These are phyloP conservation scores for Hibiscus tridactylites DNA, from an alignment of 345 rosid genomes.

Conservation along the genomic window DNA sequence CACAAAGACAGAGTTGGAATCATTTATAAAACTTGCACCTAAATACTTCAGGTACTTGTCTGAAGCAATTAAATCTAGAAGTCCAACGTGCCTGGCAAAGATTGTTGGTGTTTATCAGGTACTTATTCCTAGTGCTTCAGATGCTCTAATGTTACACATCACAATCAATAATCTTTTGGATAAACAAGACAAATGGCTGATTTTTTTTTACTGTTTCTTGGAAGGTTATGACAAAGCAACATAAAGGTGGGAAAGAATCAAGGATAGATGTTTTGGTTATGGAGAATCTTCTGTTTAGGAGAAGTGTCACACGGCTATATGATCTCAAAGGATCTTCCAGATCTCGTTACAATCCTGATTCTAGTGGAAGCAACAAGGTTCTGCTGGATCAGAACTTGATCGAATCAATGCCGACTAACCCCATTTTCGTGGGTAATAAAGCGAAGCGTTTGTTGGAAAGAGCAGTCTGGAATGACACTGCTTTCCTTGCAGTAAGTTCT, in stretches of 20 bases:
- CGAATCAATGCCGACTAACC: conserved; percentile 95
- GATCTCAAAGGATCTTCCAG: conserved; percentile 90
- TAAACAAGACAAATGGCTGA: background rate
- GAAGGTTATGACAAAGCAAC: conserved; percentile 69
- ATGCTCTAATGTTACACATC: background rate
- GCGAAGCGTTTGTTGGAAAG: conserved; percentile 88
- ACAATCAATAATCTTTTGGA: background rate
- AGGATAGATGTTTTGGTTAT: conserved; percentile 91
- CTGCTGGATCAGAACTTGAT: conserved; percentile 93
- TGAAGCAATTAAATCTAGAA: conserved; percentile 63
- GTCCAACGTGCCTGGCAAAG: conserved; percentile 97
- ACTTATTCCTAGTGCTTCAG: conserved; percentile 12
- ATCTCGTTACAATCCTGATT: conserved; percentile 92
- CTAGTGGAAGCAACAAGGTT: conserved; percentile 89
- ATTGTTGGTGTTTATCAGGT: conserved; percentile 98
- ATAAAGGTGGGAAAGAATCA: conserved; percentile 75
- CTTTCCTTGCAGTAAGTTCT: conserved; percentile 84
- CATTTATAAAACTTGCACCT: conserved; percentile 84
- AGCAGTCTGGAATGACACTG: conserved; percentile 97
- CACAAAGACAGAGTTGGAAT: conserved; percentile 91
- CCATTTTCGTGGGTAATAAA: conserved; percentile 91
- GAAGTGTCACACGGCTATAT: conserved; percentile 66
- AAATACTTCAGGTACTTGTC: conserved; percentile 75
- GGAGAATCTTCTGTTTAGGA: conserved; percentile 89
- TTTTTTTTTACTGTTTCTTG: background rate